A percentile compares a stretch with the other conserved stretches of the same genome.
Conservation (phyloP, 306 rosid species). For the Trifolium fragiferum region DNA sequence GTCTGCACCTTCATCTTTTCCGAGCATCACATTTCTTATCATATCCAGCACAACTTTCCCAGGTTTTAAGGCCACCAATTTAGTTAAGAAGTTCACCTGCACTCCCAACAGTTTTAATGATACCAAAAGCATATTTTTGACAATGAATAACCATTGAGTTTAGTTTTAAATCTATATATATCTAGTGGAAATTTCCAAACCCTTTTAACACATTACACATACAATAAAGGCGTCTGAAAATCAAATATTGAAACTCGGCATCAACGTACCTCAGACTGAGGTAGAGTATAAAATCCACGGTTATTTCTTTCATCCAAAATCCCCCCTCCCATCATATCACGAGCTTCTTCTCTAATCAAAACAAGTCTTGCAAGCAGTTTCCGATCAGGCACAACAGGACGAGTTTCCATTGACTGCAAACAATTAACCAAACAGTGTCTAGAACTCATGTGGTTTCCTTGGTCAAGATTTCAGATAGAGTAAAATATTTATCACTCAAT, state of each 20-base stretch:
- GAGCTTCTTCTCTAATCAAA: slow-evolving; percentile 97
- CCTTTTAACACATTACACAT: slow-evolving; percentile 38
- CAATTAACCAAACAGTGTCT: slow-evolving; percentile 23
- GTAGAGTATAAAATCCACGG: slow-evolving; percentile 89
- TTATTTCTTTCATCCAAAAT: slow-evolving; percentile 87
- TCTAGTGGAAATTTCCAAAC: slow-evolving; percentile 2
- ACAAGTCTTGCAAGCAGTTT: slow-evolving; percentile 96
- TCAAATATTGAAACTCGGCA: slow-evolving; percentile 31
- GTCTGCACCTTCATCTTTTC: slow-evolving; percentile 93
- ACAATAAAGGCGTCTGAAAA: slow-evolving; percentile 10
- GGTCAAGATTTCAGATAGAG: background rate
- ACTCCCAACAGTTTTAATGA: slow-evolving; percentile 33
- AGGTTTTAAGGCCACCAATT: slow-evolving; percentile 88
- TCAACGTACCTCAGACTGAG: slow-evolving; percentile 80
- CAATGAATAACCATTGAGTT: background rate
- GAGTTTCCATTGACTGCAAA: slow-evolving; percentile 90
- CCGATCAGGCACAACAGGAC: slow-evolving; percentile 85
- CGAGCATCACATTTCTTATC: slow-evolving; percentile 92
- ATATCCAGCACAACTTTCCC: slow-evolving; percentile 78
- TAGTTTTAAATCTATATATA: slow-evolving; percentile 14
- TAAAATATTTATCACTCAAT: background rate
- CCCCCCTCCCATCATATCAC: slow-evolving; percentile 98
- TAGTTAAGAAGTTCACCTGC: slow-evolving; percentile 93
- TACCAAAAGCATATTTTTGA: slow-evolving; percentile 29
- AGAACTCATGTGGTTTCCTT: slow-evolving; percentile 17